Evolutionary conservation across 768 basidiomycete genomes (phyloP).

Genomic region (Filobasidium wieringae): DNA sequence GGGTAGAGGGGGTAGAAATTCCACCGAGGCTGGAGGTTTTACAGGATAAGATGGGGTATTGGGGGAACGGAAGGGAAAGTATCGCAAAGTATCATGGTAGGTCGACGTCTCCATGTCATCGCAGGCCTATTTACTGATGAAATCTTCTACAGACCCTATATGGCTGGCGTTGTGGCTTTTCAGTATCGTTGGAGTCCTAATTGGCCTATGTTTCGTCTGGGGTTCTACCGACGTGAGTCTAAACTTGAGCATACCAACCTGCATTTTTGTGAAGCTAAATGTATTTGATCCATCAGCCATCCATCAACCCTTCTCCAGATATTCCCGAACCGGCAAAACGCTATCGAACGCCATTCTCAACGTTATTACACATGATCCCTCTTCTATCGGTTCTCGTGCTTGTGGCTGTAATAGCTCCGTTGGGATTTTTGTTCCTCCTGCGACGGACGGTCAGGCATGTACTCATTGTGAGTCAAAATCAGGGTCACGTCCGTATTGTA

Average conservation of each 20-base stretch:
- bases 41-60: conserved; percentile 9
- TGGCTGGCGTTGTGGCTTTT: conserved; percentile 34
- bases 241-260: background rate
- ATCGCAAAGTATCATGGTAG: conserved; percentile 33
- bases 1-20: background rate
- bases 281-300: background rate
- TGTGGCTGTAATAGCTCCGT: conserved; percentile 25
- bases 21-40: conserved; percentile 11
- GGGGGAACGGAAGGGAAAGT: background rate
- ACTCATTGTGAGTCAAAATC: conserved; percentile 55
- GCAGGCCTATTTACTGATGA: background rate
- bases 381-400: conserved; percentile 29
- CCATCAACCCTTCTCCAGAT: background rate
- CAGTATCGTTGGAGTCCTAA: conserved; percentile 26
- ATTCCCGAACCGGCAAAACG: conserved; percentile 4
- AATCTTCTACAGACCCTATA: conserved; percentile 21
- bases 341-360: conserved; percentile 25
- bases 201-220: conserved; percentile 36
- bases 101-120: background rate
- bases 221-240: conserved; percentile 32
- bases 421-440: conserved; percentile 45
- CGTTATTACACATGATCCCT: conserved; percentile 19
- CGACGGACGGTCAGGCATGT: conserved; percentile 74
- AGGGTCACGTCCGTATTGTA: conserved; percentile 58
- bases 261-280: background rate